Conservation (phyloP, 345 rosid genomes). For the Syzygium grande region DNA sequence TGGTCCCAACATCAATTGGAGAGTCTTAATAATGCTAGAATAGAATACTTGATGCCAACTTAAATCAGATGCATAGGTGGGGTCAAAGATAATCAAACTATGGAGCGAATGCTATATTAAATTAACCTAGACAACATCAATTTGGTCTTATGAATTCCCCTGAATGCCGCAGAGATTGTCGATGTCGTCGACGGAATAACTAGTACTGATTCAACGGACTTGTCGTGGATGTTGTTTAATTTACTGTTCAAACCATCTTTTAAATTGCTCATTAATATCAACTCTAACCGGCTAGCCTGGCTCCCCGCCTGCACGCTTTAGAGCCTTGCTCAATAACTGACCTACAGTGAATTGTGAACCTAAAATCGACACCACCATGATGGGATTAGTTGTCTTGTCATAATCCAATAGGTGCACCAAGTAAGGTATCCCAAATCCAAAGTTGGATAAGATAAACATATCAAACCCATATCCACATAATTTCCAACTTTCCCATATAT, state of each 20-base stretch:
- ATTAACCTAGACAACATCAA: accelerated
- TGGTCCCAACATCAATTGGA: too few relatives aligned
- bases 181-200: accelerated
- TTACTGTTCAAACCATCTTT: accelerated
- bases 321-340: not conserved
- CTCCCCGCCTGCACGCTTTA: not conserved
- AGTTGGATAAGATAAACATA: not conserved
- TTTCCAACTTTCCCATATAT: not conserved
- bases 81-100: not conserved
- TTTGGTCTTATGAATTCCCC: accelerated
- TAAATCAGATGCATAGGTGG: accelerated
- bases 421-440: accelerated
- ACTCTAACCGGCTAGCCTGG: accelerated
- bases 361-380: accelerated
- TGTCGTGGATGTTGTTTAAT: accelerated
- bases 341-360: not conserved
- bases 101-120: not conserved
- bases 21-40: too few relatives aligned
- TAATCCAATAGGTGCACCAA: not conserved
- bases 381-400: not conserved
- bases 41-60: not conserved
- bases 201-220: accelerated
- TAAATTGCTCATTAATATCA: not conserved
- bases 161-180: not conserved
- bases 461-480: not conserved